A percentile compares a stretch with the other conserved stretches of the same genome.
phyloP scores from a whole-genome alignment of 2,329 filamentous ascomycete species.

The Leptographium galeiforme region DNA sequence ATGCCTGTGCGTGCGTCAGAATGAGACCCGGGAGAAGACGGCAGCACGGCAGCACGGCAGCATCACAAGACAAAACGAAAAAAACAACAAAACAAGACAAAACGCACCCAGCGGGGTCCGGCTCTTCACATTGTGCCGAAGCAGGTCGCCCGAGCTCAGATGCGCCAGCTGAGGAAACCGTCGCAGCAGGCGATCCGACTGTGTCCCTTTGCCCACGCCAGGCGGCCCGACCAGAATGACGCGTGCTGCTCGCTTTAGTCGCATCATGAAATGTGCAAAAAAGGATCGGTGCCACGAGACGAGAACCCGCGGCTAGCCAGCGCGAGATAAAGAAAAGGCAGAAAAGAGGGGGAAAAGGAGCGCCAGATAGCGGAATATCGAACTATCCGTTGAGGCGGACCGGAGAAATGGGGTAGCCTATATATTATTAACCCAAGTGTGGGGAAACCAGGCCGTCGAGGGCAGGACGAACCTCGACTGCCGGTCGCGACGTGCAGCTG shows the following conservation, averaged over 20 bases:
- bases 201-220: conserved; percentile 94
- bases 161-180: conserved; percentile 80
- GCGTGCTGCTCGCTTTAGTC: conserved; percentile 68
- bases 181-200: conserved; percentile 75
- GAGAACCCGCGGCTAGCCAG: background rate
- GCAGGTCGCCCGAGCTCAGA: conserved; percentile 85
- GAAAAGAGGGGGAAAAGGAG: background rate
- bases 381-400: background rate
- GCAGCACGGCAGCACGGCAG: background rate
- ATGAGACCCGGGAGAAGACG: background rate
- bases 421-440: background rate
- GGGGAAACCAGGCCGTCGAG: background rate
- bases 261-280: conserved; percentile 28
- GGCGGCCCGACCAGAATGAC: conserved; percentile 92
- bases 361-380: background rate
- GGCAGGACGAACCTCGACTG: background rate
- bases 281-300: background rate
- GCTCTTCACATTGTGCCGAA: conserved; percentile 84
- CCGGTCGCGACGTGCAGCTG: too few species aligned
- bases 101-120: conserved; percentile 68
- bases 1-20: conserved; percentile 44
- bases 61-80: background rate
- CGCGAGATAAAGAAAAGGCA: background rate
- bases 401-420: conserved; percentile 1
- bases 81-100: background rate